Base-by-base conservation (phyloP, 345 rosid species). In the Gynandropsis gynandra region DNA sequence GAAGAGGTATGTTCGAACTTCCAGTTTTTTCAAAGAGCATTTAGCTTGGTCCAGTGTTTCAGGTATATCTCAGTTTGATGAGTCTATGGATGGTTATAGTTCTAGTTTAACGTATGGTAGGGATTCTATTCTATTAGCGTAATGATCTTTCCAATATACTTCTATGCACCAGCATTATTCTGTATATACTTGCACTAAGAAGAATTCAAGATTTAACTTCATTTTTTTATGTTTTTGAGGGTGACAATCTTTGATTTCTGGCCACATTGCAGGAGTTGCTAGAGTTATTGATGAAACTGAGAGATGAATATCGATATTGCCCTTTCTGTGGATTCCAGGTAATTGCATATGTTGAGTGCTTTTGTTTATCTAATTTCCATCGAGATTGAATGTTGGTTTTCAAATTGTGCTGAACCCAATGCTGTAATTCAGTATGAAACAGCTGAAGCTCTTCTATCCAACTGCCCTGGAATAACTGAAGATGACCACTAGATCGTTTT, bases 301-400 rank as follows among this genome's bases (percentile, higher is more conserved):
- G 95, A 67, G 93, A 73, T 37, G 87, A 87, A 56, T 66, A 77
- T 72, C 76, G 63, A 32, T 87, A 92, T 52, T 92, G 89, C 68
- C 78, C 72, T 19, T 92, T 87, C 66, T 84, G 93, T 65, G 96
- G 96, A 41, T 76, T 80, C 62, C 83, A 74, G 93, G 96, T 77
- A 33, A 50, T 16, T 44, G n/a, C 21, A 63, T 46, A 33, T 29
- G 5, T 50, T 34, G 36, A 12, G 34, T 11, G 10, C 52, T 43
- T 44, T 34, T 45, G 52, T 33, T 27, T 37, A 50, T 35, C 32
- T 33, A 19, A 29, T 33, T 55, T 19, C 27, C 42, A 0, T 47
- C 43, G 21, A 15, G n/a, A 6, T 24, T 42, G 10, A 34, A 35
- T 47, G 12, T 47, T 33, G 19, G 11, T 14, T 35, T 47, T 21